Conservation (phyloP, 2,329 filamentous ascomycete species). For the Aspergillus sojae region DNA sequence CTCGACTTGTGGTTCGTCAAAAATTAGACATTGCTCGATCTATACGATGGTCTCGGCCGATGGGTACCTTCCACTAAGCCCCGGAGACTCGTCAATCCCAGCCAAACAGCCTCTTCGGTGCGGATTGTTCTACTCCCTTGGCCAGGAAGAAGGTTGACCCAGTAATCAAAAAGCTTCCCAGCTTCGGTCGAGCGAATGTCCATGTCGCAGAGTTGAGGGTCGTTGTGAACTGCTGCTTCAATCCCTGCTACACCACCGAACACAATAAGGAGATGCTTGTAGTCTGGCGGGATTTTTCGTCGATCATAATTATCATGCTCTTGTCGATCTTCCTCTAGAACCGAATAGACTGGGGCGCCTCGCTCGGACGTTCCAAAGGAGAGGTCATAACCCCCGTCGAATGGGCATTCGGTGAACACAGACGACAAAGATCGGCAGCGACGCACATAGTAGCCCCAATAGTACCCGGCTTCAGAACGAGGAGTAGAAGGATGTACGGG, state of each 20-base stretch:
- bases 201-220: slow-evolving; percentile 60
- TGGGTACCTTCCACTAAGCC: slow-evolving; percentile 48
- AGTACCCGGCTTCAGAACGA: slow-evolving; percentile 76
- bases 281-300: slow-evolving; percentile 45
- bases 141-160: slow-evolving; percentile 77
- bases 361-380: slow-evolving; percentile 84
- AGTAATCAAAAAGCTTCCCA: slow-evolving; percentile 76
- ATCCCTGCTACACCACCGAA: slow-evolving; percentile 81
- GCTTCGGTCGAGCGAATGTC: slow-evolving; percentile 67
- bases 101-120: slow-evolving; percentile 81
- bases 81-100: slow-evolving; percentile 71
- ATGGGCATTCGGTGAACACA: slow-evolving; percentile 76
- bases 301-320: background rate
- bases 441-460: slow-evolving; percentile 80
- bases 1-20: background rate
- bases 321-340: slow-evolving; percentile 43
- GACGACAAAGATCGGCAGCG: slow-evolving; percentile 66
- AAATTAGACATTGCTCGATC: background rate
- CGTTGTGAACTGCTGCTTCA: slow-evolving; percentile 70
- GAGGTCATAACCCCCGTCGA: slow-evolving; percentile 77
- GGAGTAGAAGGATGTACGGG: slow-evolving; percentile 70
- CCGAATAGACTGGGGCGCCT: slow-evolving; percentile 53
- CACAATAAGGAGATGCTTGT: slow-evolving; percentile 72
- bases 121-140: slow-evolving; percentile 82
- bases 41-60: slow-evolving; percentile 8